Evolutionary conservation across 179 eudicot genomes (phyloP), one percentile per base, ranked within the genome.

Genomic region (Vitellaria paradoxa): DNA sequence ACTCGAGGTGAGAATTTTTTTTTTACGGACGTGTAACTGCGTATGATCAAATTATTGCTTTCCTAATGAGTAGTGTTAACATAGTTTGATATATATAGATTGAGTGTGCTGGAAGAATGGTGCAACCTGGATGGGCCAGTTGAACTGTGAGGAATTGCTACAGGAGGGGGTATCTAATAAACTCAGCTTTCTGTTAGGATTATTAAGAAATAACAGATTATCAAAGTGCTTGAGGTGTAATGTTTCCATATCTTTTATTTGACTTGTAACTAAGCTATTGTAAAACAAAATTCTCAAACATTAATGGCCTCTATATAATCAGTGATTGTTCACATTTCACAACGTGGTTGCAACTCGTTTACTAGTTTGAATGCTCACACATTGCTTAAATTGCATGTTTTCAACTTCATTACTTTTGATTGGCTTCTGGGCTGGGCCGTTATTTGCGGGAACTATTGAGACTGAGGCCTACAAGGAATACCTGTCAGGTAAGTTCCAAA

Each of bases 1-100:
- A 63, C 45, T 52, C 20, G 73, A 72, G 78, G 83, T 74, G 23
- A 77, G 68, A n/a, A 73, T 40, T 47, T 72, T 37, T 52, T 3
- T 68, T n/a, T 23, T 40, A 40, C 47, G 30, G 65, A 15, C 30
- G 9, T 75, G 47, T 9, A 23, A 11, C 42, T 65, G n/a, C 65
- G 40, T 12, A 68, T 11, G 9, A 13, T 65, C 53, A 53, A 12
- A 26, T 30, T 11, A 11, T 52, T 66, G 11, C 52, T 52, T 76
- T 45, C 37, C 21, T 9, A 49, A 64, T 8, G 8, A 59, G 20
- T 64, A 3, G 26, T 74, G 47, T 45, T 23, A 14, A 15, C 62
- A 9, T 63, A 49, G 49, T 55, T 9, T 47, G 1, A 24, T 47
- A 21, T 64, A 49, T 65, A 9, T 63, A 20, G 15, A 50, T 49